phyloP scores from a whole-genome alignment of 371 early-diverging fungal species.

The Lichtheimia corymbifera region DNA sequence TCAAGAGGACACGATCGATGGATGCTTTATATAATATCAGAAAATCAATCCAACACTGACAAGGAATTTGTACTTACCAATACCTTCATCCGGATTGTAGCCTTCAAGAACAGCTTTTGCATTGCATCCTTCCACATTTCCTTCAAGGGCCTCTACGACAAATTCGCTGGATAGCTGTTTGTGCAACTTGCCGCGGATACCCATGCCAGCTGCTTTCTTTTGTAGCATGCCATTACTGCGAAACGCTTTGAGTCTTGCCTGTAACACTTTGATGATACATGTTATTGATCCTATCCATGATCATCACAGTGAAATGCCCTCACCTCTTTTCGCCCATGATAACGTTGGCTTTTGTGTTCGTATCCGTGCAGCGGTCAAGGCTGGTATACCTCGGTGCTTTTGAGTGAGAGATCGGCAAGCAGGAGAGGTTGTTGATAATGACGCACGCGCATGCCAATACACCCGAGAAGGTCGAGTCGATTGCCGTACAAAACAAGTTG shows the following conservation, averaged over 20 bases:
- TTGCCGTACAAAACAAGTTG: too few species aligned
- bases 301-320: too few species aligned
- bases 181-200: slow-evolving; percentile 24
- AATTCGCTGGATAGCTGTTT: slow-evolving; percentile 20
- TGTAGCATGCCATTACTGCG: slow-evolving; percentile 6
- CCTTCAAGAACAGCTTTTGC: not conserved
- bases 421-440: too few species aligned
- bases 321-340: too few species aligned
- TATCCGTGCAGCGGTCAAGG: too few species aligned
- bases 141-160: slow-evolving; percentile 13
- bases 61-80: not conserved
- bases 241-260: not conserved
- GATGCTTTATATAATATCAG: not conserved
- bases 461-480: too few species aligned
- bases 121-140: slow-evolving; percentile 2
- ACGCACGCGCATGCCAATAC: too few species aligned
- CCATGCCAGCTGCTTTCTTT: slow-evolving; percentile 23
- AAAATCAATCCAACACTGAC: not conserved
- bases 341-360: too few species aligned
- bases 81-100: slow-evolving; percentile 5
- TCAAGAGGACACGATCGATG: slow-evolving; percentile 30
- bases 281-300: too few species aligned
- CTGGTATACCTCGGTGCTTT: too few species aligned
- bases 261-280: not conserved
- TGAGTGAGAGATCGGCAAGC: too few species aligned